phyloP scores from a whole-genome alignment of 371 early-diverging fungal genomes.

The Apophysomyces ossiformis region DNA sequence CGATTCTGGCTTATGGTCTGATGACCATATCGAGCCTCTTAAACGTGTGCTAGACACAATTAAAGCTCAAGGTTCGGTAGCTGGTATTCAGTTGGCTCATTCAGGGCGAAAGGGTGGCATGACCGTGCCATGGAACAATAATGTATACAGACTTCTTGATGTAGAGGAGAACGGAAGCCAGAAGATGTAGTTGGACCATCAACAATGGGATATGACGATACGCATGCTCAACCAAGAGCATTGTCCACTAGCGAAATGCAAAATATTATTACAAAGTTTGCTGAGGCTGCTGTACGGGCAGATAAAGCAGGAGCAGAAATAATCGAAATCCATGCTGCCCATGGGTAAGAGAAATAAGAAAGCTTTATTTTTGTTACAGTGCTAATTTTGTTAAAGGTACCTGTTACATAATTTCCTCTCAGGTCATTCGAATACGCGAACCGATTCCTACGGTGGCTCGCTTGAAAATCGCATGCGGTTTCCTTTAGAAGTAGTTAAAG shows the following conservation, averaged over 20 bases:
- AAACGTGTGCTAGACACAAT: conserved; percentile 62
- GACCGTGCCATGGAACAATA: conserved; percentile 33
- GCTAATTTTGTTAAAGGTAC: conserved; percentile 61
- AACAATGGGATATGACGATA: conserved; percentile 54
- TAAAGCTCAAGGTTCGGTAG: conserved; percentile 59
- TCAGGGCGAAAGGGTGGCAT: conserved; percentile 79
- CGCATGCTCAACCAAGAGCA: conserved; percentile 59
- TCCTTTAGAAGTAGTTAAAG: conserved; percentile 43
- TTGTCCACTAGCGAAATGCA: conserved; percentile 70
- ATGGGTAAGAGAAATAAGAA: conserved; percentile 30
- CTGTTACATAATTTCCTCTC: conserved; percentile 81
- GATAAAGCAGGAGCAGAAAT: conserved; percentile 84
- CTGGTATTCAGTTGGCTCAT: conserved; percentile 80
- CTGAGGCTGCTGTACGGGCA: conserved; percentile 71
- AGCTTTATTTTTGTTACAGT: background rate
- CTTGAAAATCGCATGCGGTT: conserved; percentile 59
- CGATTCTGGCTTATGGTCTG: conserved; percentile 75
- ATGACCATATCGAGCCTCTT: conserved; percentile 67
- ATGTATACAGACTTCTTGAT: conserved; percentile 36
- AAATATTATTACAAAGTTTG: conserved; percentile 64
- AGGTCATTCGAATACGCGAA: conserved; percentile 69
- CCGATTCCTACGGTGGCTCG: conserved; percentile 65
- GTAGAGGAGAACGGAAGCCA: conserved; percentile 72
- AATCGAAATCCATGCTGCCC: conserved; percentile 85
- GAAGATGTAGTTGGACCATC: conserved; percentile 76